phyloP scores from a whole-genome alignment of 129 eudicot species.

The Pseudognaphalium luteoalbum region DNA sequence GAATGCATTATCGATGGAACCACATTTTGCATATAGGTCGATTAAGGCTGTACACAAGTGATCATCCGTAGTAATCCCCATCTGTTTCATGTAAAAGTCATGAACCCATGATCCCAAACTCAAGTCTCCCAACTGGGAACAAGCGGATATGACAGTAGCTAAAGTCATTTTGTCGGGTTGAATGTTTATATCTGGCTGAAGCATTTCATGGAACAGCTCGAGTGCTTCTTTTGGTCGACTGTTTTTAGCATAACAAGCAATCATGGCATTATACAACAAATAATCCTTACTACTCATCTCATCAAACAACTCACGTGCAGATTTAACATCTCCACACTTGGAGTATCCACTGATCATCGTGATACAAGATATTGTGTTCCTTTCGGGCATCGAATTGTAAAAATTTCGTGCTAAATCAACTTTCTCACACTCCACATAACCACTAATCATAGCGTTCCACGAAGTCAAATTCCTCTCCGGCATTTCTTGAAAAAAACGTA shows the following conservation, averaged over 20 bases:
- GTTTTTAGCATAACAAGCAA: slow-evolving; percentile 50
- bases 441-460: slow-evolving; percentile 40
- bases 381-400: slow-evolving; percentile 36
- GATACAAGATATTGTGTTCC: slow-evolving; percentile 38
- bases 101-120: slow-evolving; percentile 38
- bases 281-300: slow-evolving; percentile 33
- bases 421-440: slow-evolving; percentile 34
- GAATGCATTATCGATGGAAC: slow-evolving; percentile 45
- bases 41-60: slow-evolving; percentile 49
- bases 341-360: slow-evolving; percentile 38
- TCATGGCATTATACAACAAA: slow-evolving; percentile 46
- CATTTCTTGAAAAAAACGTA: slow-evolving; percentile 32
- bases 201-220: slow-evolving; percentile 41
- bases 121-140: slow-evolving; percentile 50
- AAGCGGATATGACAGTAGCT: slow-evolving; percentile 45
- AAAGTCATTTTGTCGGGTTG: slow-evolving; percentile 51
- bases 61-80: slow-evolving; percentile 34
- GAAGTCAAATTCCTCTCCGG: slow-evolving; percentile 43
- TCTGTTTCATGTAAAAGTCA: slow-evolving; percentile 27
- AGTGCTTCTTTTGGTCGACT: slow-evolving; percentile 47
- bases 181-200: slow-evolving; percentile 28
- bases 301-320: slow-evolving; percentile 30
- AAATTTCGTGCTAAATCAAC: slow-evolving; percentile 26
- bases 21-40: slow-evolving; percentile 53
- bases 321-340: slow-evolving; percentile 34